These are phyloP conservation scores for Neurospora sp. DNA, from an alignment of 495 filamentous ascomycete species.

Conservation along the genomic window DNA sequence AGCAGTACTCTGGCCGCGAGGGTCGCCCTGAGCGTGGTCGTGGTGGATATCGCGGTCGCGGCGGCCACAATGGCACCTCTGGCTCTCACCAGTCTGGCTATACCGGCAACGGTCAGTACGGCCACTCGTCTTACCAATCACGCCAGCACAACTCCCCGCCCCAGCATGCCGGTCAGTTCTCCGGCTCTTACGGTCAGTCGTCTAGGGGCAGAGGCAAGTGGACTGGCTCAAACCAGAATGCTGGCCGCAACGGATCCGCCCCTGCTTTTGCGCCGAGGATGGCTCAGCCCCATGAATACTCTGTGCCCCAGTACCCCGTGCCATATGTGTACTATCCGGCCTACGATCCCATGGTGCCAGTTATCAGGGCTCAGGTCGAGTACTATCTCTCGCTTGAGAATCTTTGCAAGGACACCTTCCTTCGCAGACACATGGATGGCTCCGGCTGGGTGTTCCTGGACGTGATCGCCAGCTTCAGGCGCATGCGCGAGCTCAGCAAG, in stretches of 20 bases:
- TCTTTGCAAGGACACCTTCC: conserved; percentile 84
- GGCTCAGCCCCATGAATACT: conserved; percentile 10
- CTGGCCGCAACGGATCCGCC: conserved; percentile 10
- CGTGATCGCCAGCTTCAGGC: conserved; percentile 72
- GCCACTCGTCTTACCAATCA: conserved; percentile 11
- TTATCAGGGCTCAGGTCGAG: conserved; percentile 57
- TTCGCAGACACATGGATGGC: conserved; percentile 85
- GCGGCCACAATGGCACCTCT: conserved; percentile 13
- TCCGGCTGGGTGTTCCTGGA: conserved; percentile 79
- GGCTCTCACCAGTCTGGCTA: conserved; percentile 7
- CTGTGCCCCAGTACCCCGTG: conserved; percentile 7
- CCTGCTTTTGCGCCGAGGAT: conserved; percentile 10
- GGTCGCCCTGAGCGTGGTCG: conserved; percentile 27
- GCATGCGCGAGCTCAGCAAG: conserved; percentile 61
- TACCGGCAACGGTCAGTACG: conserved; percentile 19
- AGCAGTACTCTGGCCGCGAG: conserved; percentile 22
- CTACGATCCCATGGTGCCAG: conserved; percentile 12
- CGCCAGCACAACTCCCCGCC: conserved; percentile 17
- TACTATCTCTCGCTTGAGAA: conserved; percentile 98
- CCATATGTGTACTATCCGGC: conserved; percentile 8
- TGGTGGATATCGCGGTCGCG: conserved; percentile 31
- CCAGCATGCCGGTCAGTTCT: conserved; percentile 13
- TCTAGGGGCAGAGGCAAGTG: conserved; percentile 18
- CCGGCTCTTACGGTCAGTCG: conserved; percentile 8
- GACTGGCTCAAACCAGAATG: conserved; percentile 5